These are phyloP conservation scores for Ceratobasidium sp. DNA, from an alignment of 1,284 basidiomycete genomes.

Conservation along the genomic window DNA sequence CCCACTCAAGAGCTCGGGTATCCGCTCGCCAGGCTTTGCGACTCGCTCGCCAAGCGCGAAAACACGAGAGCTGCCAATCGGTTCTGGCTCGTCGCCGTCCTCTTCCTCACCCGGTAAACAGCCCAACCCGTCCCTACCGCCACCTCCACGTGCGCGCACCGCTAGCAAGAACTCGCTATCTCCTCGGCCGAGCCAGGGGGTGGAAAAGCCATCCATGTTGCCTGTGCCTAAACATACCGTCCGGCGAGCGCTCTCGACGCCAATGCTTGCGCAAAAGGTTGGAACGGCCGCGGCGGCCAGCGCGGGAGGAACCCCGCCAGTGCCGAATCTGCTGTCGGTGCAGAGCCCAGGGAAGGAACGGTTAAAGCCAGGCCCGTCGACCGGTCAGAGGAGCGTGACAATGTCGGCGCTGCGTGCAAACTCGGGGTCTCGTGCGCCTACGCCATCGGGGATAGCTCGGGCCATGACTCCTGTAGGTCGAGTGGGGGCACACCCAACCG, in stretches of 20 bases:
- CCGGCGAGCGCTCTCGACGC: conserved; percentile 27
- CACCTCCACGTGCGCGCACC: conserved; percentile 28
- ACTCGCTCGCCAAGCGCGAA: conserved; percentile 22
- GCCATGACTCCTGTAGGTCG: conserved; percentile 3
- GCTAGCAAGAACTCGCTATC: conserved; percentile 33
- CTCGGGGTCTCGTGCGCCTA: neutral
- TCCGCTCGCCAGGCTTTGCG: conserved; percentile 33
- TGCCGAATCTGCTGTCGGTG: neutral
- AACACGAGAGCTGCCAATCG: conserved; percentile 25
- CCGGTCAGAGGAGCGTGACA: conserved; percentile 18
- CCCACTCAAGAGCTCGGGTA: conserved; percentile 12
- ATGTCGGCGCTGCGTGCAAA: neutral
- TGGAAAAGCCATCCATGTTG: conserved; percentile 23
- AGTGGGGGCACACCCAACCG: neutral
- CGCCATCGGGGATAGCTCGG: neutral
- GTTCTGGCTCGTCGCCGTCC: neutral
- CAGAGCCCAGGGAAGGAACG: conserved; percentile 1
- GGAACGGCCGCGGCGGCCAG: conserved; percentile 25
- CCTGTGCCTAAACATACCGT: conserved; percentile 33
- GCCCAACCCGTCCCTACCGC: conserved; percentile 11
- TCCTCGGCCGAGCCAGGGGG: neutral
- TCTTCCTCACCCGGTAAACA: neutral
- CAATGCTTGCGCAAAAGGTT: conserved; percentile 33
- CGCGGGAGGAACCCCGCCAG: neutral
- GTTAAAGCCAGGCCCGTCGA: conserved; percentile 1